Conservation (phyloP, 75 land plant genomes). For the Pinus tabuliformis region DNA sequence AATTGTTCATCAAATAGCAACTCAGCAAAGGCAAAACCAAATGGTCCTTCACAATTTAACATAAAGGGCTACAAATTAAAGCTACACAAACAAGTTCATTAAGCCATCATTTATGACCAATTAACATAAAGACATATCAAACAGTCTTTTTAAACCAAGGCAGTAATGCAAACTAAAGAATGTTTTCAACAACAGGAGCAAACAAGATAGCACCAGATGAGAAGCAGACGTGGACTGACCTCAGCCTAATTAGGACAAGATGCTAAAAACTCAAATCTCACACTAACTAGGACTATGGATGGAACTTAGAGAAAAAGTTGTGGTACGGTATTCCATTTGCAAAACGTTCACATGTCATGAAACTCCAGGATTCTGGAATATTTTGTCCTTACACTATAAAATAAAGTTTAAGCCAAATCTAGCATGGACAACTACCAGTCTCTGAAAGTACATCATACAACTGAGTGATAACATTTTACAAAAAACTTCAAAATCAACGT, state of each 20-base stretch:
- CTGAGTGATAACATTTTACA: not conserved
- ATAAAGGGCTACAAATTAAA: not conserved
- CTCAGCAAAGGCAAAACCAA: not conserved
- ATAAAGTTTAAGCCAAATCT: not conserved
- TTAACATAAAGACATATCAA: not conserved
- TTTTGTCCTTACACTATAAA: not conserved
- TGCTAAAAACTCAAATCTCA: constrained; percentile 3
- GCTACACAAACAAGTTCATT: not conserved
- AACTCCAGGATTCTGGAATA: not conserved
- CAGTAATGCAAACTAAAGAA: not conserved
- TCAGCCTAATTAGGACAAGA: not conserved
- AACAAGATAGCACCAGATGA: not conserved
- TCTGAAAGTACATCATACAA: not conserved
- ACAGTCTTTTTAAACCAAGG: not conserved
- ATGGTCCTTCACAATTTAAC: not conserved
- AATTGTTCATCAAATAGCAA: not conserved
- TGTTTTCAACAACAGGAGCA: not conserved
- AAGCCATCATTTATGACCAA: constrained; percentile 1
- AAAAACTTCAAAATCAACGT: not conserved
- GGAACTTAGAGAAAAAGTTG: not conserved
- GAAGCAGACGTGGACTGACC: not conserved
- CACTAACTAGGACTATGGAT: not conserved
- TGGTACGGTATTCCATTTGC: not conserved
- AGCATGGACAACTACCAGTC: not conserved
- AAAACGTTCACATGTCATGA: not conserved